phyloP scores from a whole-genome alignment of 116 monocot genomes.

The Zostera marina region DNA sequence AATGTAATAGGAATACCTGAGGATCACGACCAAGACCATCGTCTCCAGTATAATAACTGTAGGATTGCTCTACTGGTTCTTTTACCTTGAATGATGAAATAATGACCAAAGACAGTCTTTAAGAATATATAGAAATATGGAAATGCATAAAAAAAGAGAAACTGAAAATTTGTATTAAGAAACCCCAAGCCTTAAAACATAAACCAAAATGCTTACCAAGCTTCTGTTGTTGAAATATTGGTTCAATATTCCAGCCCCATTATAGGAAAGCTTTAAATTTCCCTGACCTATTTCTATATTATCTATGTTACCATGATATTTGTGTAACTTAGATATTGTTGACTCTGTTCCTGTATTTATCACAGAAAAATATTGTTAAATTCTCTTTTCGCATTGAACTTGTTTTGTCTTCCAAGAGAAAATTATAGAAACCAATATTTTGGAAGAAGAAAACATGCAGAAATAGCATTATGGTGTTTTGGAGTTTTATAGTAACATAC shows the following conservation, averaged over 20 bases:
- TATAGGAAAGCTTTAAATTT: slow-evolving; percentile 54
- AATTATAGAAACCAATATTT: no score
- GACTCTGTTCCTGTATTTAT: slow-evolving; percentile 8
- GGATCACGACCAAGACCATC: slow-evolving; percentile 45
- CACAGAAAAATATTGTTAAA: neutral
- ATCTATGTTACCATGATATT: slow-evolving; percentile 4
- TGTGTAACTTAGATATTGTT: slow-evolving; percentile 28
- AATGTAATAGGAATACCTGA: slow-evolving; percentile 40
- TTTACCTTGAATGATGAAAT: slow-evolving; percentile 39
- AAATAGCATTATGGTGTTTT: no score
- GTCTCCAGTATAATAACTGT: slow-evolving; percentile 64
- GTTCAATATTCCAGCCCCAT: slow-evolving; percentile 33
- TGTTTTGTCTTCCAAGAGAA: no score
- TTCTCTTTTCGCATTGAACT: neutral
- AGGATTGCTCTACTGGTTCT: slow-evolving; percentile 41
- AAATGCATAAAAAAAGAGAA: slow-evolving; percentile 1
- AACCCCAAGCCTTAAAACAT: neutral
- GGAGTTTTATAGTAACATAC: no score
- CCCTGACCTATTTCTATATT: slow-evolving; percentile 57
- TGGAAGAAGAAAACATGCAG: no score
- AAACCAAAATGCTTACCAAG: slow-evolving; percentile 25
- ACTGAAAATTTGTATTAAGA: slow-evolving; percentile 3
- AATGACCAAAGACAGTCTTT: neutral
- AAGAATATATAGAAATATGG: neutral
- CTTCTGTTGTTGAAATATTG: slow-evolving; percentile 50